A percentile compares a stretch with the other conserved stretches of the same genome.
Conservation (phyloP, 2,329 filamentous ascomycete genomes). For the Fusarium brevicatenulatum region DNA sequence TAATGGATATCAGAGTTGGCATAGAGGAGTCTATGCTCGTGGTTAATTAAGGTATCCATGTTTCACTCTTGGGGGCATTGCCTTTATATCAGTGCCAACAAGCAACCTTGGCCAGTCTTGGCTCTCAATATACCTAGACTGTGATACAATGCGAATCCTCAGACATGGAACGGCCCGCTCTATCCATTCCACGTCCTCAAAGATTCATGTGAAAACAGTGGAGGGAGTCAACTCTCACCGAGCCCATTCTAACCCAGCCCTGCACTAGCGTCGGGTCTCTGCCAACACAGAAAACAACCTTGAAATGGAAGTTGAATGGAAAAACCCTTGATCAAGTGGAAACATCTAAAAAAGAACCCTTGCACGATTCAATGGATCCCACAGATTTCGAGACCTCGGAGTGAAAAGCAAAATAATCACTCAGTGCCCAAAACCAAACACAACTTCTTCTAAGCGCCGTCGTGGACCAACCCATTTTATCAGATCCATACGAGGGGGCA, state of each 20-base stretch:
- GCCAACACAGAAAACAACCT: slow-evolving; percentile 33
- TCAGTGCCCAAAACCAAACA: background rate
- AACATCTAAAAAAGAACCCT: slow-evolving; percentile 10
- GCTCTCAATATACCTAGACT: background rate
- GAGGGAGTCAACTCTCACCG: background rate
- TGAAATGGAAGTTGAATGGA: slow-evolving; percentile 14
- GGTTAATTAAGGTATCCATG: background rate
- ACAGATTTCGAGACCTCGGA: background rate
- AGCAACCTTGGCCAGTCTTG: background rate
- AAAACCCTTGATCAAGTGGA: slow-evolving; percentile 18
- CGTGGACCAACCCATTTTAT: slow-evolving; percentile 31
- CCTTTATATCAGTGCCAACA: slow-evolving; percentile 1
- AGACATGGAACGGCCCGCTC: slow-evolving; percentile 36
- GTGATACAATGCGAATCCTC: slow-evolving; percentile 7
- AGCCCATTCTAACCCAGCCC: slow-evolving; percentile 11
- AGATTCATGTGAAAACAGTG: slow-evolving; percentile 15
- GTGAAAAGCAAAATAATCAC: background rate
- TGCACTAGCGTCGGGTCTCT: slow-evolving; percentile 21
- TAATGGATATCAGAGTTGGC: background rate
- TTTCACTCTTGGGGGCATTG: background rate
- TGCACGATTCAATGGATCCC: slow-evolving; percentile 18
- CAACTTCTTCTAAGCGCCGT: slow-evolving; percentile 30
- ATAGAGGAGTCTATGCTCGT: background rate
- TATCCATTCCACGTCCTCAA: slow-evolving; percentile 5
- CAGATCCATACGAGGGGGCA: slow-evolving; percentile 22